Evolutionary conservation across 768 basidiomycete genomes (phyloP), one percentile per base, ranked within the genome.

Genomic region (Boletus coccyginus): DNA sequence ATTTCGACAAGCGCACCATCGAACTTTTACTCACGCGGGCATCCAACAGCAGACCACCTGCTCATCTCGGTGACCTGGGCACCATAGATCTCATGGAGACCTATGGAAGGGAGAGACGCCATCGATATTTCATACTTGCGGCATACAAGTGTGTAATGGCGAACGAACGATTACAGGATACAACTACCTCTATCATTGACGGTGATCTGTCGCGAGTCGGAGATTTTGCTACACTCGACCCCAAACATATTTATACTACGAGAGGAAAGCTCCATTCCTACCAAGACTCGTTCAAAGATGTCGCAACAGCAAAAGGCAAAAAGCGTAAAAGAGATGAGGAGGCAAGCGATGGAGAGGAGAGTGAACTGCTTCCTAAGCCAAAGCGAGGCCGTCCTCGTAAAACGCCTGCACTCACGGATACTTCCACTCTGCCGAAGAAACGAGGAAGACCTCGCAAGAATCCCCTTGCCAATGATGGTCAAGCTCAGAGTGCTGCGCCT

Each of bases 51-150:
- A 77, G 76, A 11, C 84, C 86, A 14, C 92, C 92, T 5, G 57
- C 81, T 7, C 91, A 93, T 69, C 80, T 94, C 14, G 76, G 76
- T 50, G 89, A 94, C 68, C 75, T 90, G 40, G 80, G 84, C 29
- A 81, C 92, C 48, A 80, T 81, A 21, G 82, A 85, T 38, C 70
- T 91, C 31, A 87, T 88, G 80, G 95, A 97, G 72, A 91, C 84
- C 1, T 78, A 80, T 59, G 92, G 92, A 6, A 84, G 93, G 36
- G 92, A 98, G 73, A 86, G 93, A 31, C 87, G 92, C 24, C 84
- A 92, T 68, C 81, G 92, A 59, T 92, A 92, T 66, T 94, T 84
- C 74, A 90, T 91, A 0, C 69, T 88, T 43, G 78, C 81, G 2
- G 82, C 85, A 32, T 96, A 90, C 71, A 80, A 76, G 32, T 69